Percentiles rank a stretch among this genome's conserved stretches.
Conservation (phyloP, 2,329 filamentous ascomycete species). For the Fusarium abutilonis region DNA sequence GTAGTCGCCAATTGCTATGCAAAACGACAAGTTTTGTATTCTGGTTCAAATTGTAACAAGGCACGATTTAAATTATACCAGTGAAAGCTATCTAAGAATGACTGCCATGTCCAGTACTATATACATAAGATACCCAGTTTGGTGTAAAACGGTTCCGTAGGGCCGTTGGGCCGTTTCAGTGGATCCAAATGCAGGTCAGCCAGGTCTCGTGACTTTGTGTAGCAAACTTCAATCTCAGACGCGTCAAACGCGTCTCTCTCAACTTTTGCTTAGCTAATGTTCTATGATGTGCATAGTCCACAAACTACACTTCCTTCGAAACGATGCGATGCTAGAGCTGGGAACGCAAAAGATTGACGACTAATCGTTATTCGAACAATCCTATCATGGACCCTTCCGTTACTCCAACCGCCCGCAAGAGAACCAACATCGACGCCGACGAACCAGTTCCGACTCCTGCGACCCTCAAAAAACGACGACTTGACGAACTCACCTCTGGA, state of each 20-base stretch:
- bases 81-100: no score
- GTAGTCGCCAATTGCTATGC: no score
- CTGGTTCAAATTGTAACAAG: no score
- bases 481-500: constrained; percentile 43
- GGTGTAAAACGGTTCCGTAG: neutral
- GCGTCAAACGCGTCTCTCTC: constrained; percentile 44
- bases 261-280: constrained; percentile 13
- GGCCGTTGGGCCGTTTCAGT: constrained; percentile 13
- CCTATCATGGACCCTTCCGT: constrained; percentile 45
- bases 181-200: constrained; percentile 5
- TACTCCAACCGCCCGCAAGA: constrained; percentile 40
- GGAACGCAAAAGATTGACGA: constrained; percentile 14
- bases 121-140: no score
- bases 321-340: constrained; percentile 27
- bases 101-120: no score
- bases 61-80: no score
- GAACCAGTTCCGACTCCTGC: constrained; percentile 43
- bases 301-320: constrained; percentile 11
- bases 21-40: no score
- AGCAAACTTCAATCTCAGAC: constrained; percentile 25
- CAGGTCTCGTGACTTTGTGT: constrained; percentile 17
- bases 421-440: constrained; percentile 35
- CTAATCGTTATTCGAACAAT: neutral
- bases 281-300: constrained; percentile 16
- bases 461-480: constrained; percentile 47